These are phyloP conservation scores for Curvularia eragrostidis DNA, from an alignment of 2,329 filamentous ascomycete genomes.

Conservation along the genomic window DNA sequence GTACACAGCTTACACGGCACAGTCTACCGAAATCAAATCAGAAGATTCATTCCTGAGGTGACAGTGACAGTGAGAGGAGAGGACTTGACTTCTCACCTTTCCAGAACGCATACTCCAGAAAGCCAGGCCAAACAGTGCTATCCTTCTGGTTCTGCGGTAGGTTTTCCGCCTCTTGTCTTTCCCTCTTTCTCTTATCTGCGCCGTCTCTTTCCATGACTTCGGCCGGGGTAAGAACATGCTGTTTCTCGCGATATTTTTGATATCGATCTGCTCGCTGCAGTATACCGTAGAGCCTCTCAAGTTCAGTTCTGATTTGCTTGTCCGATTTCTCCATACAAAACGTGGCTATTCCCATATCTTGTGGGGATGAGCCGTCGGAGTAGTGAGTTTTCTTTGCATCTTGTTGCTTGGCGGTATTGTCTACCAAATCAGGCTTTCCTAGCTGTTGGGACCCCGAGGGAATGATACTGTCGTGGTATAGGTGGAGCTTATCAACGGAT, in stretches of 20 bases:
- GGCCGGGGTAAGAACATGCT: slow-evolving; percentile 35
- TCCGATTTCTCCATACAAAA: slow-evolving; percentile 36
- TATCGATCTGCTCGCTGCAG: slow-evolving; percentile 51
- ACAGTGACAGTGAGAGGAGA: not conserved
- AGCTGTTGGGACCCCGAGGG: slow-evolving; percentile 40
- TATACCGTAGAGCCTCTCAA: slow-evolving; percentile 37
- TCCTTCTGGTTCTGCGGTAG: slow-evolving; percentile 40
- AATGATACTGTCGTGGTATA: slow-evolving; percentile 23
- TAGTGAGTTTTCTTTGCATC: slow-evolving; percentile 33
- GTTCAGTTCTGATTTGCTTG: slow-evolving; percentile 38
- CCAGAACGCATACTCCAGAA: slow-evolving; percentile 57
- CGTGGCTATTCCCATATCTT: slow-evolving; percentile 29
- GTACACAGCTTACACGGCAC: not conserved
- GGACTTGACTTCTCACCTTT: slow-evolving; percentile 46
- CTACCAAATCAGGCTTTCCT: slow-evolving; percentile 38
- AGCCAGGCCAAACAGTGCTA: slow-evolving; percentile 55
- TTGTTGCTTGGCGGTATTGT: slow-evolving; percentile 33
- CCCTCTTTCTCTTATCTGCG: slow-evolving; percentile 22
- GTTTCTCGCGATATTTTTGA: slow-evolving; percentile 55
- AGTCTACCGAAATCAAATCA: not conserved
- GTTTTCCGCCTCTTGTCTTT: slow-evolving; percentile 25
- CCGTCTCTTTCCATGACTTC: slow-evolving; percentile 33
- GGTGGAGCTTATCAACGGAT: slow-evolving; percentile 51
- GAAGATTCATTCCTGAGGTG: not conserved
- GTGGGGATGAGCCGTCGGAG: slow-evolving; percentile 33